These are phyloP conservation scores for Aeminium ludgeri DNA, from an alignment of 495 filamentous ascomycete species.

Conservation along the genomic window DNA sequence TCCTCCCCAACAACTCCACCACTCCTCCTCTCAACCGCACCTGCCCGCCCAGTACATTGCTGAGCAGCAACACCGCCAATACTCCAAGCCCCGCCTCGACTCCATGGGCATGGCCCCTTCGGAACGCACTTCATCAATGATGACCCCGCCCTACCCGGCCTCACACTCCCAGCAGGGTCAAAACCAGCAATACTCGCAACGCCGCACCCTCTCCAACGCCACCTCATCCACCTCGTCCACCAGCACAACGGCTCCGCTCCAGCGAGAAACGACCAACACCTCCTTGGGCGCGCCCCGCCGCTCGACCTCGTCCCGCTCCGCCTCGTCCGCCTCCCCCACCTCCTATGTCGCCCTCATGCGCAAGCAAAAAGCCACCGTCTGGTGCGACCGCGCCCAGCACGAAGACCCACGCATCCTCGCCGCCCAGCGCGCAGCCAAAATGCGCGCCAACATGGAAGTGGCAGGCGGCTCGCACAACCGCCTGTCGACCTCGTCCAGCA, in stretches of 20 bases:
- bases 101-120: not conserved
- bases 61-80: not conserved
- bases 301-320: constrained; percentile 54
- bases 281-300: constrained; percentile 45
- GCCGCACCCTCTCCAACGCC: constrained; percentile 29
- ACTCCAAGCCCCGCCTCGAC: not conserved
- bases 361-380: constrained; percentile 93
- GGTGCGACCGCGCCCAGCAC: constrained; percentile 88
- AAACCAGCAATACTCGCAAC: constrained; percentile 9
- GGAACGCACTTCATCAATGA: no score
- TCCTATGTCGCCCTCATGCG: constrained; percentile 89
- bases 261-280: constrained; percentile 27
- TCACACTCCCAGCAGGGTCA: not conserved
- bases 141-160: no score
- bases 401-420: constrained; percentile 76
- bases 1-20: constrained; percentile 1
- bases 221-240: constrained; percentile 29
- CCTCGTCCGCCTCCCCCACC: constrained; percentile 42
- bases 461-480: constrained; percentile 31
- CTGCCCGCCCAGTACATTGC: constrained; percentile 1
- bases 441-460: constrained; percentile 68
- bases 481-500: constrained; percentile 8
- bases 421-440: constrained; percentile 65
- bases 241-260: constrained; percentile 10
- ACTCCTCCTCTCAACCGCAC: not conserved